Base-by-base conservation (phyloP, 2,329 filamentous ascomycete genomes). In the Pseudogymnoascus sp. region DNA sequence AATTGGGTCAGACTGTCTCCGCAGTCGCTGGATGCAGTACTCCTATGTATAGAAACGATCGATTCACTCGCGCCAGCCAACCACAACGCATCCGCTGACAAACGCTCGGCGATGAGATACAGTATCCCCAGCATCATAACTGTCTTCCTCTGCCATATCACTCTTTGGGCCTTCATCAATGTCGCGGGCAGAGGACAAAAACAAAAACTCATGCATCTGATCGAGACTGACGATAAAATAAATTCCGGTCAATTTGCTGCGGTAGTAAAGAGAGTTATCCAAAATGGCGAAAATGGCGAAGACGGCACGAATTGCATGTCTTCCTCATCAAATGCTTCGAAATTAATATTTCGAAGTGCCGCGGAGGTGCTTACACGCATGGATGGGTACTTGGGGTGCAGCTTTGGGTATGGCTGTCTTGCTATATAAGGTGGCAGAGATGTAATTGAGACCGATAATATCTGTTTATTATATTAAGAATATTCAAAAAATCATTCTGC, bases 341-440 rank as follows among this genome's bases (percentile, higher is more conserved):
- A 63, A 28, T 42, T 68, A 0, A 25, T 70, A 35, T 66, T 69
- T 16, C 66, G 64, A 36, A 68, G 61, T 65, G 67, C 65, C 3
- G 66, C 68, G 11, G 68, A 70, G 60, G 66, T 66, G 45, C 33
- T 69, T 36, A 69, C 62, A 22, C 52, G 42, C 42, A 39, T 39
- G 33, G 67, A 39, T 39, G 33, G 67, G 66, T 2, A 70, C 68
- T 59, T 70, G 67, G 68, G 67, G 65, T 35, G 64, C 63, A 2
- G 61, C 65, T 30, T 49, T 69, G 36, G 67, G 68, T 62, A 38
- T 69, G 62, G 68, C 68, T 8, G 36, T 67, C 35, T 41, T 67
- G 35, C 36, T 69, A 52, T 64, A 67, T 55, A 61, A 63, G 30
- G 62, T 65, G 28, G 64, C 66, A 16, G 66, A 70, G 58, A 62